Conservation (phyloP, 345 rosid species). For the Brassica cretica region DNA sequence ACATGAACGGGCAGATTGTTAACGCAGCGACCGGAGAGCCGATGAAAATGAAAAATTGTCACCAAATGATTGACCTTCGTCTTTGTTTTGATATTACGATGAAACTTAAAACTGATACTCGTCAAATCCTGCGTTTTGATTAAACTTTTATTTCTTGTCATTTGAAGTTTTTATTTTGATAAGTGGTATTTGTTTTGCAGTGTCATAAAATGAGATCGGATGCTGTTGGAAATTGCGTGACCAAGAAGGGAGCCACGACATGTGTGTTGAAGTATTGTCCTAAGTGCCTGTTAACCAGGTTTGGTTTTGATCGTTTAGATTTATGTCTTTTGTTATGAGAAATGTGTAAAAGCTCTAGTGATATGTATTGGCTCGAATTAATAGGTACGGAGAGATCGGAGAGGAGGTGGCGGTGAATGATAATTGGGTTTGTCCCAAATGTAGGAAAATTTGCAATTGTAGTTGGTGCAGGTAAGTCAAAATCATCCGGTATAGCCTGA, state of each 20-base stretch:
- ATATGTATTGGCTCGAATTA: neutral
- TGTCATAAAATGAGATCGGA: constrained; percentile 77
- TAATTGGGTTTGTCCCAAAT: constrained; percentile 80
- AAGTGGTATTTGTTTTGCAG: constrained; percentile 42
- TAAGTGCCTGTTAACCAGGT: constrained; percentile 77
- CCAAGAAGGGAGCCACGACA: constrained; percentile 38
- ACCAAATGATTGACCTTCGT: no score
- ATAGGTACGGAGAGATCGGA: constrained; percentile 74
- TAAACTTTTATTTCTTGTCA: neutral
- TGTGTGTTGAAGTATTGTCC: constrained; percentile 64
- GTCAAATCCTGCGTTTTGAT: neutral
- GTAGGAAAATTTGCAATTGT: constrained; percentile 83
- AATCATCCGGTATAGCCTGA: neutral
- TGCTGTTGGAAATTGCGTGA: constrained; percentile 56
- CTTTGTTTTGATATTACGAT: neutral
- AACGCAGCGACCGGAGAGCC: no score
- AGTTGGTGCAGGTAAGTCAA: constrained; percentile 66
- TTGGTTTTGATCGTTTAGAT: neutral
- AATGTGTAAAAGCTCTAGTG: neutral
- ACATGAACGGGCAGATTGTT: no score
- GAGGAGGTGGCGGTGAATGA: constrained; percentile 48
- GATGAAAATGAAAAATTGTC: no score
- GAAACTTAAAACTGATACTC: neutral
- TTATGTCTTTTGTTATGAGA: neutral
- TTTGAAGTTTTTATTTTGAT: neutral